Conservation (phyloP, 2,329 filamentous ascomycete species). For the Fusarium gaditjirri region DNA sequence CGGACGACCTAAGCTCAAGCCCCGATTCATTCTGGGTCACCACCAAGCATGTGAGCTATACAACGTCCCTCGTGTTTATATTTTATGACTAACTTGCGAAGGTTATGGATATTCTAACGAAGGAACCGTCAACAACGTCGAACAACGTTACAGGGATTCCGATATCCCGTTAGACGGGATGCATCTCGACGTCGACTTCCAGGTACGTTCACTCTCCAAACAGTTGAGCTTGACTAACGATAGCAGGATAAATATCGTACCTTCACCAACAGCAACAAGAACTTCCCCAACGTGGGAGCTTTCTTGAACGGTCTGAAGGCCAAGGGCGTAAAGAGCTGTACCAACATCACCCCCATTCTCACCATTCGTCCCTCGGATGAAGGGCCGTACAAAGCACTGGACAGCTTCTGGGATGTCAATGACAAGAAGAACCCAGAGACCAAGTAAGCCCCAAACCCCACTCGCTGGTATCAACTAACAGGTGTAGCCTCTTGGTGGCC, state of each 20-base stretch:
- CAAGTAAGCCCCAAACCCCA: fast-evolving
- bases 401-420: neutral
- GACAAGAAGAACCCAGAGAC: neutral
- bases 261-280: neutral
- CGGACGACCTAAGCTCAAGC: conserved; percentile 6
- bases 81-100: neutral
- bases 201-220: fast-evolving
- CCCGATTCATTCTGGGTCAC: neutral
- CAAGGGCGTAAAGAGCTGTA: neutral
- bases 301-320: neutral
- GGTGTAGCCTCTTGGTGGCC: neutral
- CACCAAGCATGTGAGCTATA: neutral
- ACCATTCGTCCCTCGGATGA: neutral
- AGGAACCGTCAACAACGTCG: neutral
- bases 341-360: neutral
- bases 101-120: neutral
- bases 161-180: neutral
- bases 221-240: fast-evolving
- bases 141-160: neutral
- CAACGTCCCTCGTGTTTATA: fast-evolving
- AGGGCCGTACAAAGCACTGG: neutral
- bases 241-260: neutral
- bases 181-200: neutral
- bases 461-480: fast-evolving
- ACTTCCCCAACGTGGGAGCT: neutral